Evolutionary conservation across 225 moss, liverwort and hornwort genomes (phyloP), one percentile per base, ranked within the genome.

Genomic region (Physcomitrium patens): DNA sequence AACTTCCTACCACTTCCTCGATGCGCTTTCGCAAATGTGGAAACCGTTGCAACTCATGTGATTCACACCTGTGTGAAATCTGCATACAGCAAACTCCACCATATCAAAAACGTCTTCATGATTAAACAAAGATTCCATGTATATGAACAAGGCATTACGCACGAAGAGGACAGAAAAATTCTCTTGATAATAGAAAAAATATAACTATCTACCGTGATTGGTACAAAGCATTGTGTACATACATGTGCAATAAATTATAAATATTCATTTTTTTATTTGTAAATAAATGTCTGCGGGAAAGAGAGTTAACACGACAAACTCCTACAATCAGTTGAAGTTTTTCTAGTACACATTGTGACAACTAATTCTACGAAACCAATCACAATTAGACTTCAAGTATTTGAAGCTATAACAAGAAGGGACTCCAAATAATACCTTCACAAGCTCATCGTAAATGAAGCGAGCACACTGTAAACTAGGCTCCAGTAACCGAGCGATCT

Each of bases 361-460:
- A 70, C 54, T 59, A 48, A 20, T 70, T 20, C 22, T 37, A 14
- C 37, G 17, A 75, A 68, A 45, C 16, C 65, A 61, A 26, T 47
- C 31, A 37, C 31, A 37, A 37, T 60, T 27, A 44, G 10, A 48
- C 12, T 7, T n/a, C 51, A 50, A 68, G 65, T 10, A 19, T 70
- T 62, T 14, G 11, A 72, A 41, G 31, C 9, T 42, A 37, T 24
- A 60, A 26, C 41, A 18, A 65, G 59, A 19, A 65, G 22, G 60
- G 47, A 53, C 47, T 56, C 31, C 47, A 42, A 27, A 43, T 9
- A 15, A 61, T 70, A 96, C 96, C 94, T 99, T 99, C 43, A 99
- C 97, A 86, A 99, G 97, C 74, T 99, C 97, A 75, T 99, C 97
- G 72, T 99, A 99, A 62, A 99, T 99, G 70, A 99, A 99, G 47